Base-by-base conservation (phyloP, 2,329 filamentous ascomycete genomes). In the Eurotiales sp. region DNA sequence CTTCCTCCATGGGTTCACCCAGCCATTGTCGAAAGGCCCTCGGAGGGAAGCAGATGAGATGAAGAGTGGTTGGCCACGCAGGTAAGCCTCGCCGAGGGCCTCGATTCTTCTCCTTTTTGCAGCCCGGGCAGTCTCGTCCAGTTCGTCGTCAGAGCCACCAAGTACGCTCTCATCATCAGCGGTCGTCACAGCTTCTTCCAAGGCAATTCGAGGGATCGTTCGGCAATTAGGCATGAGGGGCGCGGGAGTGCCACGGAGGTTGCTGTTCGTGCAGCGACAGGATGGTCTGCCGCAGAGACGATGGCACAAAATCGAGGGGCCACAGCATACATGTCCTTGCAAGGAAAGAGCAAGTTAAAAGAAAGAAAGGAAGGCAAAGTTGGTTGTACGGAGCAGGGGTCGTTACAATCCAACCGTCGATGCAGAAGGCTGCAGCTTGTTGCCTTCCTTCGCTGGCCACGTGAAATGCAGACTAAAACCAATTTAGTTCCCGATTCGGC, bases 1-100 rank as follows among this genome's bases (percentile, higher is more conserved):
- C 45, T 65, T 68, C 43, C 55, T 64, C 75, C 75, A 77, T 2
- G 74, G 75, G 56, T 77, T 77, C 4, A 58, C 55, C 75, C 75
- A 78, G 22, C 59, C 65, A 21, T 65, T 53, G 4, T 71, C 66
- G 27, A 78, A 72, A 1, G 74, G 74, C 0, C 75, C 75, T 39
- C 63, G 68, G 17, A 78, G 61, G 8, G 67, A 66, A 11, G 75
- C 74, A 5, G 69, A 74, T 10, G 73, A 59, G 40, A 78, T 76
- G 50, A 74, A 76, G 8, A 74, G 59, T 14, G 66, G 65, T 23
- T 64, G 60, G 22, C 74, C 74, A 29, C 69, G 59, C 34, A 75
- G 59, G 59, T 77, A 76, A 8, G 68, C 62, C 40, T 64, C 64
- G 15, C 62, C 74, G 27, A 71, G 61, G 30, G 56, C 63, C 60